Evolutionary conservation across 208 protist species (phyloP), one percentile per base, ranked within the genome.

Genomic region (Trypanosoma lewisi): DNA sequence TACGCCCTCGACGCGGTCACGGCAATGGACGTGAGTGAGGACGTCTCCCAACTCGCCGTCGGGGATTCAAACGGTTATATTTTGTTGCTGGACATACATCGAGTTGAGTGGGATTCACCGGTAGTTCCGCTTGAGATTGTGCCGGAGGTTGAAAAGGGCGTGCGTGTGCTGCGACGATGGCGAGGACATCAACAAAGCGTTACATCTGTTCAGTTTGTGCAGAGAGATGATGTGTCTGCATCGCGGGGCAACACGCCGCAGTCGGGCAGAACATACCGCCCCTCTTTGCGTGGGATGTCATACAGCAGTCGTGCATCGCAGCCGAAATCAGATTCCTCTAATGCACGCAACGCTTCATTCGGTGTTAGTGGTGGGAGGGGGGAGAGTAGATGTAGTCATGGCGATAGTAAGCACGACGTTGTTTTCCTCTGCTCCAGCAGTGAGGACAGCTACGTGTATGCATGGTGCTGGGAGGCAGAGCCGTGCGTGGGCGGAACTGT

Each of bases 101-200:
- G 16, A 42, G 33, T 75, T 16, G 6, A 52, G 21, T 75, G 70
- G 70, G 17, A 37, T 28, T 61, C 48, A 14, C 2, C 39, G 16
- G 7, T 45, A 33, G n/a, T n/a, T n/a, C 70, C 62, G 16, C 53
- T 77, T 27, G 68, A 76, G 17, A 61, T 75, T 57, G 42, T 37
- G 36, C 1, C 27, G 0, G 60, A 37, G 33, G 25, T 80, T 45
- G 72, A 83, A 58, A 28, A 44, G 37, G 30, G 49, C 33, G 62
- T 83, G 17, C 6, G 55, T 28, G 65, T 92, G 47, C 39, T 91
- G 2, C 79, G 85, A 25, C 89, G 89, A 12, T 95, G 89, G 89
- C 76, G 77, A 31, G 89, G 75, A 21, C 85, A 95, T 57, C 27
- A 34, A 23, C 53, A 91, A 4, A 72, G 75, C 41, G 75, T 92